phyloP scores from a whole-genome alignment of 176 grass and related monocot genomes.

The Triticum monococcum region DNA sequence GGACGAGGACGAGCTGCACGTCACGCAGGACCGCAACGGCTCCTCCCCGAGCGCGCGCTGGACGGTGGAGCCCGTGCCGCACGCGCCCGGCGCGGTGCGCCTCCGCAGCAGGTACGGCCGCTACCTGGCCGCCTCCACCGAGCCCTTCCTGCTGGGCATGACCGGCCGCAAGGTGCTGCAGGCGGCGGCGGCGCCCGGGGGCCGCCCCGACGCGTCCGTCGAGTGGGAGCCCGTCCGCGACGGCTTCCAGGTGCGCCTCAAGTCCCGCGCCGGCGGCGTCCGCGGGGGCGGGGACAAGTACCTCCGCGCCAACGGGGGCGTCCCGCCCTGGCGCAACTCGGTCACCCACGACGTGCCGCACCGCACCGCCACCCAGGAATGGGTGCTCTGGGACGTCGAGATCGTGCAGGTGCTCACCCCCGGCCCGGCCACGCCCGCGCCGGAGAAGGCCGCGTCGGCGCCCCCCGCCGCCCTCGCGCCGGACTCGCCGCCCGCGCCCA shows the following conservation, averaged over 20 bases:
- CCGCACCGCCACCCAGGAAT: constrained; percentile 66
- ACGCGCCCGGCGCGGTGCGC: constrained; percentile 24
- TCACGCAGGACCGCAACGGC: constrained; percentile 70
- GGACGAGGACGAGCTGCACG: constrained; percentile 82
- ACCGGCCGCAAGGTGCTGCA: constrained; percentile 78
- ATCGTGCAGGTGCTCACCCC: constrained; percentile 65
- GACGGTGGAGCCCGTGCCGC: constrained; percentile 52
- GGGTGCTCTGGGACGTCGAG: constrained; percentile 96
- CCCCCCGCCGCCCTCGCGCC: background rate
- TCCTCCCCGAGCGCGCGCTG: constrained; percentile 56
- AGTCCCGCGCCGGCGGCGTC: constrained; percentile 21
- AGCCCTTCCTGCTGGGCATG: constrained; percentile 70
- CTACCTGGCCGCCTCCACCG: constrained; percentile 77
- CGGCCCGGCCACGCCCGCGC: constrained; percentile 8
- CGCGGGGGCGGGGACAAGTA: background rate
- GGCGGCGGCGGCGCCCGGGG: constrained; percentile 16
- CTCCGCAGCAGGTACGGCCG: constrained; percentile 60
- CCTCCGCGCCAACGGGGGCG: constrained; percentile 65
- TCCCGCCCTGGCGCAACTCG: constrained; percentile 89
- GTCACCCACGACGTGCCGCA: constrained; percentile 84
- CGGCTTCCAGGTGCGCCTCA: constrained; percentile 72
- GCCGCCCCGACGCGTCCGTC: constrained; percentile 47
- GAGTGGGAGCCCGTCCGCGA: constrained; percentile 78
- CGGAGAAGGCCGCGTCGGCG: background rate
- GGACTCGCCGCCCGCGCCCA: constrained; percentile 26